These are phyloP conservation scores for Rubroboletus pulcherrimus DNA, from an alignment of 768 basidiomycete species.

Conservation along the genomic window DNA sequence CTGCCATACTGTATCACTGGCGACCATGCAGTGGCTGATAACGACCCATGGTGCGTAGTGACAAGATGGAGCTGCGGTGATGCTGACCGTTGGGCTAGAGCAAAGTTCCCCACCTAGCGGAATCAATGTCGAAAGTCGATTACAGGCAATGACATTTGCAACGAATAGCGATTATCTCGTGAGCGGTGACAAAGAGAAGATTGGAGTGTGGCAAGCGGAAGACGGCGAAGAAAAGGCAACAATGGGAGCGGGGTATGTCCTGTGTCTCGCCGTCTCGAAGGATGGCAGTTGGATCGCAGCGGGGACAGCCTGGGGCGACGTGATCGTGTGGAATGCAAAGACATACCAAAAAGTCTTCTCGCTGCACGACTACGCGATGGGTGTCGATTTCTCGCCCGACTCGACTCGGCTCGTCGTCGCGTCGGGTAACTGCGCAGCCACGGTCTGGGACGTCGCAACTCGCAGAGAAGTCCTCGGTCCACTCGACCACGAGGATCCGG, in stretches of 20 bases:
- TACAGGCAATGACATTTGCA: neutral
- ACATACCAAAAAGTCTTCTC: neutral
- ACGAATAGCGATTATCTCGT: neutral
- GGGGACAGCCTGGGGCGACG: neutral
- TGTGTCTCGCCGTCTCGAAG: neutral
- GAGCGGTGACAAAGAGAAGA: neutral
- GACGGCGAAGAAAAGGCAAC: neutral
- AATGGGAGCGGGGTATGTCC: neutral
- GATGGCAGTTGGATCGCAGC: neutral
- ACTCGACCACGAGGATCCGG: neutral
- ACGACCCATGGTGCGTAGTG: neutral
- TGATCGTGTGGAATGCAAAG: neutral
- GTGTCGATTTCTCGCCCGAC: neutral
- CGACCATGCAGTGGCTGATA: neutral
- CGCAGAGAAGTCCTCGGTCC: neutral
- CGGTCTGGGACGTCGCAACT: neutral
- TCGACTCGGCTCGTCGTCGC: neutral
- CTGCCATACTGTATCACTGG: neutral
- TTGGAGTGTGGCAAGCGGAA: neutral
- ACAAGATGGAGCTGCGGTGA: neutral
- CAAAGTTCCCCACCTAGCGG: neutral
- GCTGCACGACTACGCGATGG: neutral
- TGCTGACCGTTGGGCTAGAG: neutral
- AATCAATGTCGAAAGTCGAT: neutral
- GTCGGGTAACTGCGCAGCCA: neutral